A percentile compares a stretch with the other conserved stretches of the same genome.
These are phyloP conservation scores for Metarhizium robertsii DNA, from an alignment of 2,329 filamentous ascomycete species.

Conservation along the genomic window DNA sequence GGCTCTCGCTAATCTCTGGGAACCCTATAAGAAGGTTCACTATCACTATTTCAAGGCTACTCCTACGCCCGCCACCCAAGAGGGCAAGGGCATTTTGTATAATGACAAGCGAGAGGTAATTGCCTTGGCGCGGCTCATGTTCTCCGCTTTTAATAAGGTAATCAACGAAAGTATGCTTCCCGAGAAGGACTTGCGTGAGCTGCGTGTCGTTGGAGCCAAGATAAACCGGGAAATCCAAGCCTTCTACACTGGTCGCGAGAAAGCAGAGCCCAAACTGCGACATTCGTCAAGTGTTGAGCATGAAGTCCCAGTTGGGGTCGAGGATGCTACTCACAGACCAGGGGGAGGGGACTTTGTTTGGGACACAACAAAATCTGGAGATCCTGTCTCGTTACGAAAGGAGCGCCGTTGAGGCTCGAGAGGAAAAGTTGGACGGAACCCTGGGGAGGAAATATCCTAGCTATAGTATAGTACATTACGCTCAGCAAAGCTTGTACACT, in stretches of 20 bases:
- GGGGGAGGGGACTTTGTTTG: constrained; percentile 19
- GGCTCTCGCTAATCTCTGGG: constrained; percentile 42
- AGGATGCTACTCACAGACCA: constrained; percentile 5
- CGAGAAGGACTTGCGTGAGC: constrained; percentile 20
- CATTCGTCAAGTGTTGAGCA: constrained; percentile 1
- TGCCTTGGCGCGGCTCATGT: constrained; percentile 35
- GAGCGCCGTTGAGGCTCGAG: not conserved
- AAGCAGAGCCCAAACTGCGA: constrained; percentile 22
- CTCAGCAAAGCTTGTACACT: not conserved
- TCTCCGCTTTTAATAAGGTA: constrained; percentile 34
- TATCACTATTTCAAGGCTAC: constrained; percentile 24
- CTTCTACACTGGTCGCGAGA: constrained; percentile 25
- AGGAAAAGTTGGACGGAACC: not conserved
- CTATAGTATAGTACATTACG: not conserved
- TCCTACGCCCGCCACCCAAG: constrained; percentile 13
- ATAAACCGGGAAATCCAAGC: constrained; percentile 28
- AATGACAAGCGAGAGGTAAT: constrained; percentile 32
- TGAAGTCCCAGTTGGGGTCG: constrained; percentile 7
- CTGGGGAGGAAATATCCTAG: not conserved
- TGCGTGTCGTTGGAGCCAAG: constrained; percentile 23
- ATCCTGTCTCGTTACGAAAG: not conserved
- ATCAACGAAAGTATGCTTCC: constrained; percentile 29
- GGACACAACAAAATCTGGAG: constrained; percentile 19
- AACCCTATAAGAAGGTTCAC: constrained; percentile 32
- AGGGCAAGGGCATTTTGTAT: constrained; percentile 18